phyloP scores from a whole-genome alignment of 2,329 filamentous ascomycete species.

The Cercospora sesami region DNA sequence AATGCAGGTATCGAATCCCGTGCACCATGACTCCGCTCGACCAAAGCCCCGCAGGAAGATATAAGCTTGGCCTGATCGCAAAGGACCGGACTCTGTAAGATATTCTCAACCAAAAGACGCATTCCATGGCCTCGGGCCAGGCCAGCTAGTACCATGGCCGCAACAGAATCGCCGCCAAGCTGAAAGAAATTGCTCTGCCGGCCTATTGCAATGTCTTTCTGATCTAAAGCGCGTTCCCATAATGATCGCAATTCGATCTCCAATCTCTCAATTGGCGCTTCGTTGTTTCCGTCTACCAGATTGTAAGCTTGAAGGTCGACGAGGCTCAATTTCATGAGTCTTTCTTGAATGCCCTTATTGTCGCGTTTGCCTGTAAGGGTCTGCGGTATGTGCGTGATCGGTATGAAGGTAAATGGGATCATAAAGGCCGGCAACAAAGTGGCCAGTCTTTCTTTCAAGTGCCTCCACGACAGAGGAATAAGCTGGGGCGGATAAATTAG shows the following conservation, averaged over 20 bases:
- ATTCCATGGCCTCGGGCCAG: not conserved
- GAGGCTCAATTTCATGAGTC: not conserved
- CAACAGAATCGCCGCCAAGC: not conserved
- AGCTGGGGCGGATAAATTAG: not conserved
- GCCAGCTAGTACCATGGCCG: not conserved
- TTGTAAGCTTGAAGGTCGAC: not conserved
- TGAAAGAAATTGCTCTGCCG: not conserved
- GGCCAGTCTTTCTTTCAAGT: not conserved
- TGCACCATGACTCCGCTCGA: not conserved
- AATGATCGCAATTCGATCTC: not conserved
- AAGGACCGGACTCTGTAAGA: no score
- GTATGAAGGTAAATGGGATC: not conserved
- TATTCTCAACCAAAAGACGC: no score
- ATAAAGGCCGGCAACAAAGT: not conserved
- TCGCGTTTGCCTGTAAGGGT: not conserved
- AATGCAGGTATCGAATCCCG: not conserved
- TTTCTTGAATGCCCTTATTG: not conserved
- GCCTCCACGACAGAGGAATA: not conserved
- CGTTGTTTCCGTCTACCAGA: not conserved
- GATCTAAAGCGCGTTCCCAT: not conserved
- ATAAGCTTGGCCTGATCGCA: no score
- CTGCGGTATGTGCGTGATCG: not conserved
- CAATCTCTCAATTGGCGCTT: not conserved
- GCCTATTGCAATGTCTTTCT: not conserved
- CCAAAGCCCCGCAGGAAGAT: not conserved